Evolutionary conservation across 2,329 filamentous ascomycete species (phyloP).

Genomic region (Orbilia ellipsospora): DNA sequence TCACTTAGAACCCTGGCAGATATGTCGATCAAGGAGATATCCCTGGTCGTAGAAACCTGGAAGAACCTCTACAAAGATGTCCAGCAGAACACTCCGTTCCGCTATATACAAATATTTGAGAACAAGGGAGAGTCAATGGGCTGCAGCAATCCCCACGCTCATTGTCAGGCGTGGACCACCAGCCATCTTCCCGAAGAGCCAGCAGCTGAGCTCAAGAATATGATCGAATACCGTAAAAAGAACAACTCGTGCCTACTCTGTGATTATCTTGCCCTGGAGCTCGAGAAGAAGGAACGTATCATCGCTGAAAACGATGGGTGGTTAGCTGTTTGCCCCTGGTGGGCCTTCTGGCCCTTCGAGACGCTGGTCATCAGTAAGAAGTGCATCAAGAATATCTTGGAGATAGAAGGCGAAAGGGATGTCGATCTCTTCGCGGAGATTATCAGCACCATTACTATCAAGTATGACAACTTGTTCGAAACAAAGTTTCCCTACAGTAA

Average conservation of each 20-base stretch:
- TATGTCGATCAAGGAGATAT: constrained; percentile 78
- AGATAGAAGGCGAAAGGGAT: constrained; percentile 76
- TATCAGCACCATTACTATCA: constrained; percentile 85
- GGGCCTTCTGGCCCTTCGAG: constrained; percentile 98
- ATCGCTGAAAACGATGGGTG: constrained; percentile 90
- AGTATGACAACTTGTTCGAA: constrained; percentile 97
- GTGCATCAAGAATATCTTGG: constrained; percentile 85
- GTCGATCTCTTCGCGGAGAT: constrained; percentile 80
- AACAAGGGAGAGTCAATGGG: constrained; percentile 99
- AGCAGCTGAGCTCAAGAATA: constrained; percentile 78
- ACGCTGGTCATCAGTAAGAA: constrained; percentile 86
- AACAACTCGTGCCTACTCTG: constrained; percentile 79
- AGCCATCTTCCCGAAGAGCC: constrained; percentile 92
- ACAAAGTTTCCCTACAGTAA: constrained; percentile 94
- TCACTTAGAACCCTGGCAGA: constrained; percentile 79
- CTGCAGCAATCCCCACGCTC: constrained; percentile 97
- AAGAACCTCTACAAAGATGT: constrained; percentile 86
- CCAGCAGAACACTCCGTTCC: constrained; percentile 78
- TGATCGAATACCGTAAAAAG: constrained; percentile 79
- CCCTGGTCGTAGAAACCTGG: constrained; percentile 89
- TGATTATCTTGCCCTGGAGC: constrained; percentile 87
- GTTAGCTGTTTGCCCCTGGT: constrained; percentile 92
- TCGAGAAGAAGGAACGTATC: constrained; percentile 82
- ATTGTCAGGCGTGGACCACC: constrained; percentile 96
- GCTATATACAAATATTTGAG: constrained; percentile 99